Percentiles rank a stretch among this genome's conserved stretches.
Conservation (phyloP, 164 flowering plant genomes). For the Aristolochia contorta region DNA sequence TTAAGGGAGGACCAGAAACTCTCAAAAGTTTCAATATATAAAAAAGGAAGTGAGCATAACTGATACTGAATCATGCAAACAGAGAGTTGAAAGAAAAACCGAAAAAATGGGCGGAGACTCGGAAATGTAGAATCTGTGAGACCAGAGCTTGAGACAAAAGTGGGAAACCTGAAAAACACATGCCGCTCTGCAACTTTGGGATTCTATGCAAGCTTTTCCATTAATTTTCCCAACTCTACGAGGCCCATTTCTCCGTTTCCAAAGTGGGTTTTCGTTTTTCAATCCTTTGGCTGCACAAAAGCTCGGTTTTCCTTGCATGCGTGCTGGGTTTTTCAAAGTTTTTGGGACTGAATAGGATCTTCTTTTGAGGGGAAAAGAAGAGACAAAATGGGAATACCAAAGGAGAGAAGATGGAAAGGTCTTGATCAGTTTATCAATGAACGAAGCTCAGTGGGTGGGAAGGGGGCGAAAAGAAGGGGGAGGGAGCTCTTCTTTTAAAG, state of each 20-base stretch:
- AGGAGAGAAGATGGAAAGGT: neutral
- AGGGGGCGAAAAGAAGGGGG: neutral
- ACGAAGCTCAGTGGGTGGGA: too few species aligned
- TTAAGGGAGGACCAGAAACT: too few species aligned
- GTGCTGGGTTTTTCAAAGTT: neutral
- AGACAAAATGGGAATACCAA: neutral
- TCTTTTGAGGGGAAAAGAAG: neutral
- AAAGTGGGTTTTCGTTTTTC: neutral
- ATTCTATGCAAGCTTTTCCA: neutral
- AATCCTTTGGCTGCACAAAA: neutral
- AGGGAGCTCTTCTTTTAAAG: slow-evolving; percentile 3
- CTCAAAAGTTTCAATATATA: too few species aligned
- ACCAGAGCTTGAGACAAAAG: neutral
- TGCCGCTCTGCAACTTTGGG: slow-evolving; percentile 1
- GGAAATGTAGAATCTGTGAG: too few species aligned
- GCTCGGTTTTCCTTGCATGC: neutral
- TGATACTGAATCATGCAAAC: too few species aligned
- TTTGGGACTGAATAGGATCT: neutral
- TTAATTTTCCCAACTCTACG: neutral
- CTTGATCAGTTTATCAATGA: neutral
- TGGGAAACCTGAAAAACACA: neutral
- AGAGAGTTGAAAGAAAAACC: too few species aligned
- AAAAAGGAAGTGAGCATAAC: too few species aligned
- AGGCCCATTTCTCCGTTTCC: neutral
- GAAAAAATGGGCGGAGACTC: too few species aligned